A percentile compares a stretch with the other conserved stretches of the same genome.
Conservation (phyloP, 2,329 filamentous ascomycete genomes). For the Sclerotinia minor region DNA sequence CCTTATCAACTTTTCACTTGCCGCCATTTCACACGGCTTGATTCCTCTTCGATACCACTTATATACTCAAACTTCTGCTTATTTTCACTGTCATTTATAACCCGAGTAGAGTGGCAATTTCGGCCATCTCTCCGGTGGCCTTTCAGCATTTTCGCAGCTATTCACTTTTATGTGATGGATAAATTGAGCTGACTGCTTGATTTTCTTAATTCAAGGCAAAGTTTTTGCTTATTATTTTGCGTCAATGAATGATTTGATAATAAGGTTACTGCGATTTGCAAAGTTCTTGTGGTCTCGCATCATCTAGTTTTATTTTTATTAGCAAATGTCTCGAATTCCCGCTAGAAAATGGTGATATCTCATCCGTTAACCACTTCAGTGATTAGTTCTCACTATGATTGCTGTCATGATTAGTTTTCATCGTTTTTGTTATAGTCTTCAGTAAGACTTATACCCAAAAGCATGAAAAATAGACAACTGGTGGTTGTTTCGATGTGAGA, state of each 20-base stretch:
- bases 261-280: not conserved
- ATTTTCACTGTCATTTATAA: not conserved
- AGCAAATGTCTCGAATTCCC: too few species aligned
- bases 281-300: accelerated
- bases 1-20: not conserved
- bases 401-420: not conserved
- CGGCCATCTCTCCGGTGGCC: not conserved
- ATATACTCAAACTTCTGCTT: not conserved
- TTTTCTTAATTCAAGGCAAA: not conserved
- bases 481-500: not conserved
- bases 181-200: not conserved
- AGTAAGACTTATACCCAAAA: accelerated
- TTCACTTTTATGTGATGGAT: not conserved
- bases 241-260: not conserved
- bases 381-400: not conserved
- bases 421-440: too few species aligned
- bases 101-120: not conserved
- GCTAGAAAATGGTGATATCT: not conserved
- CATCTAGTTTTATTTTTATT: not conserved
- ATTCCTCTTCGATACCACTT: not conserved
- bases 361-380: not conserved
- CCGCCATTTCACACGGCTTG: not conserved
- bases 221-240: not conserved
- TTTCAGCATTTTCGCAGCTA: not conserved
- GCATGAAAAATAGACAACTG: too few species aligned